Conservation (phyloP, 2,329 filamentous ascomycete species). For the Nigrospora sphaerica region DNA sequence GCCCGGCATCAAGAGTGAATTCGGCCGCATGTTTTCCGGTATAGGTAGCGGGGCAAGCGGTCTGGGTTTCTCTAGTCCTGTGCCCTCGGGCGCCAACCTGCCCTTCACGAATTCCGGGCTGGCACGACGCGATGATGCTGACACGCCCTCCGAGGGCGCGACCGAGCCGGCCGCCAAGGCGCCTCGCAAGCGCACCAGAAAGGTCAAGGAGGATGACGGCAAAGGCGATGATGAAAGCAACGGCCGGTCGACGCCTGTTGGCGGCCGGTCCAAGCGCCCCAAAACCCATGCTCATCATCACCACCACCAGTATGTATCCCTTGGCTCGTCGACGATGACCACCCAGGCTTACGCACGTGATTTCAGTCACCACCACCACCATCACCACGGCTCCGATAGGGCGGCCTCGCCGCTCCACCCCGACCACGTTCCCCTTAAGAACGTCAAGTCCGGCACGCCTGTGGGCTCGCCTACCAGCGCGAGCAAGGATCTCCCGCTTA, state of each 20-base stretch:
- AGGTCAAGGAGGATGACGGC: slow-evolving; percentile 69
- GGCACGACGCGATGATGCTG: slow-evolving; percentile 46
- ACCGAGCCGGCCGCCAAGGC: slow-evolving; percentile 32
- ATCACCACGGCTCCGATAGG: slow-evolving; percentile 46
- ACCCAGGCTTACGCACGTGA: too few species aligned
- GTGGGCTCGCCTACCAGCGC: slow-evolving; percentile 36
- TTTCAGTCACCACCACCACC: slow-evolving; percentile 40
- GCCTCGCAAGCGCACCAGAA: slow-evolving; percentile 53
- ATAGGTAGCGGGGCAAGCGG: slow-evolving; percentile 57
- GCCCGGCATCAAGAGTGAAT: slow-evolving; percentile 88
- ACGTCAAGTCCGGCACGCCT: slow-evolving; percentile 36
- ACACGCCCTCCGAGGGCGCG: slow-evolving; percentile 36
- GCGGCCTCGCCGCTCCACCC: slow-evolving; percentile 33
- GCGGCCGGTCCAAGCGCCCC: slow-evolving; percentile 52
- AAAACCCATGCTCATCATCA: slow-evolving; percentile 61
- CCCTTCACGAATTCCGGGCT: slow-evolving; percentile 39
- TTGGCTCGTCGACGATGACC: neutral
- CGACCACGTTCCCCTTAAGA: slow-evolving; percentile 39
- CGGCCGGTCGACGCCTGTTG: slow-evolving; percentile 53
- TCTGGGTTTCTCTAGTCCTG: slow-evolving; percentile 45
- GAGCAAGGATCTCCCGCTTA: slow-evolving; percentile 28
- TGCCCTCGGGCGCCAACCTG: slow-evolving; percentile 32
- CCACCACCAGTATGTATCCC: slow-evolving; percentile 56
- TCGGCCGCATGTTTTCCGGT: slow-evolving; percentile 92
- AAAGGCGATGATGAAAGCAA: slow-evolving; percentile 59